phyloP scores from a whole-genome alignment of 371 early-diverging fungal genomes.

The Actinomucor elegans region DNA sequence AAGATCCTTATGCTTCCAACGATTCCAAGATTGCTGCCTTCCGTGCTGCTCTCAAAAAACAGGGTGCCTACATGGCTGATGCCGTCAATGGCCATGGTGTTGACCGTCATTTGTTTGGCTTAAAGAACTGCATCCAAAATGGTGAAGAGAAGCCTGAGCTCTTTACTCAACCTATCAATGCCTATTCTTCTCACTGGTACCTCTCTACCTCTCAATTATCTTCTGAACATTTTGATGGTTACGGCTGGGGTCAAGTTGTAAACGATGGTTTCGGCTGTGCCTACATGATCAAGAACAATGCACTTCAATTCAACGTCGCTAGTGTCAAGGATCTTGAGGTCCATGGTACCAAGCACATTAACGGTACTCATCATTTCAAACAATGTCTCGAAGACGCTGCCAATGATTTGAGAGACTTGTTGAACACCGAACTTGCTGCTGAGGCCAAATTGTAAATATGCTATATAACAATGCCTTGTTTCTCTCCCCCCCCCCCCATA shows the following conservation, averaged over 20 bases:
- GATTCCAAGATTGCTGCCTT: conserved; percentile 68
- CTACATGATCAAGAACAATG: conserved; percentile 88
- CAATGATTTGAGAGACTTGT: conserved; percentile 75
- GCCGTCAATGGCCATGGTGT: conserved; percentile 85
- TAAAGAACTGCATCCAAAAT: conserved; percentile 54
- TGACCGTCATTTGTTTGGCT: conserved; percentile 89
- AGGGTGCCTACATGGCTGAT: conserved; percentile 79
- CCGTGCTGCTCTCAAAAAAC: conserved; percentile 73
- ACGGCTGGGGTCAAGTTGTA: conserved; percentile 98
- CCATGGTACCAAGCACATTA: conserved; percentile 37
- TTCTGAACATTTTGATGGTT: conserved; percentile 86
- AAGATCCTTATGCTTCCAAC: conserved; percentile 52
- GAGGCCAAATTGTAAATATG: conserved; percentile 50
- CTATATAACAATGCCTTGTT: too few relatives aligned
- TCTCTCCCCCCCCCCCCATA: too few relatives aligned
- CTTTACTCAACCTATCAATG: conserved; percentile 83
- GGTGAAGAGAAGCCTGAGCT: conserved; percentile 80
- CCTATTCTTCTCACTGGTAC: conserved; percentile 88
- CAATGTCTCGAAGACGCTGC: conserved; percentile 60
- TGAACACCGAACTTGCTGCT: conserved; percentile 51
- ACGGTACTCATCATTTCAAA: conserved; percentile 55
- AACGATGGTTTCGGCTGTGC: conserved; percentile 93
- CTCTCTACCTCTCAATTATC: conserved; percentile 92
- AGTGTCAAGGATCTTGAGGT: conserved; percentile 57
- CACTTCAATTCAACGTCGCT: conserved; percentile 86